Evolutionary conservation across 192 early-diverging fungal species (phyloP).

Genomic region (Coemansia sp.): DNA sequence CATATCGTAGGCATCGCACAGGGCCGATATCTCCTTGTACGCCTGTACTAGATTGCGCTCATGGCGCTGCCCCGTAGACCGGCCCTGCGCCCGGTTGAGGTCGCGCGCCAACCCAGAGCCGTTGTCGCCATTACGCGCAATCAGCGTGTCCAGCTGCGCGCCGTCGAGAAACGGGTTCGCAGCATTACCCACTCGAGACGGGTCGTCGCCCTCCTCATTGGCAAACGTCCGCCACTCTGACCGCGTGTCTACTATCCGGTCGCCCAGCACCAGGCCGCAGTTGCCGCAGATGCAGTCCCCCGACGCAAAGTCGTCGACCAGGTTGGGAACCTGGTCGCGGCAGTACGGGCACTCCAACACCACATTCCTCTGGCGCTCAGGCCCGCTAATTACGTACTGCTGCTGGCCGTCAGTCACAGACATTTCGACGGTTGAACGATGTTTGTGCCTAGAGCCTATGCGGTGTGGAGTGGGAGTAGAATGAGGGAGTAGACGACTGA

Average conservation of each 20-base stretch:
- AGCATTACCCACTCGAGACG: slow-evolving; percentile 49
- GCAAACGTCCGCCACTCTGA: slow-evolving; percentile 88
- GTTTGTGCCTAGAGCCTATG: background rate
- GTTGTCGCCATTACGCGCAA: slow-evolving; percentile 85
- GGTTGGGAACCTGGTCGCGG: slow-evolving; percentile 82
- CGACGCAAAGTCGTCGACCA: slow-evolving; percentile 93
- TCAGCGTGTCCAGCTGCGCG: slow-evolving; percentile 57
- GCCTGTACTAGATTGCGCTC: slow-evolving; percentile 80
- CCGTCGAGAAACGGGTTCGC: slow-evolving; percentile 47
- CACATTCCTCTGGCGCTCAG: slow-evolving; percentile 17
- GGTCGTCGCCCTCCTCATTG: slow-evolving; percentile 54
- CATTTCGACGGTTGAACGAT: background rate
- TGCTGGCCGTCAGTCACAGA: background rate
- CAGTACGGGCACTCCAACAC: slow-evolving; percentile 74
- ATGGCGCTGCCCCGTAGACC: slow-evolving; percentile 73
- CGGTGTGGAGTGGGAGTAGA: too few species aligned
- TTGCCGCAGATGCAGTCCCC: slow-evolving; percentile 95
- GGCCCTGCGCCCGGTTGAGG: slow-evolving; percentile 53
- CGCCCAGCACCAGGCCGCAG: slow-evolving; percentile 92
- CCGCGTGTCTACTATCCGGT: slow-evolving; percentile 97
- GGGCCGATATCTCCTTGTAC: slow-evolving; percentile 86
- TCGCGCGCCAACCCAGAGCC: slow-evolving; percentile 46
- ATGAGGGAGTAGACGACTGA: background rate
- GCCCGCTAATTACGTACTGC: background rate
- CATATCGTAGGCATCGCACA: slow-evolving; percentile 86